Evolutionary conservation across 2,329 filamentous ascomycete species (phyloP).

Genomic region (Exutisphaerella laricina): DNA sequence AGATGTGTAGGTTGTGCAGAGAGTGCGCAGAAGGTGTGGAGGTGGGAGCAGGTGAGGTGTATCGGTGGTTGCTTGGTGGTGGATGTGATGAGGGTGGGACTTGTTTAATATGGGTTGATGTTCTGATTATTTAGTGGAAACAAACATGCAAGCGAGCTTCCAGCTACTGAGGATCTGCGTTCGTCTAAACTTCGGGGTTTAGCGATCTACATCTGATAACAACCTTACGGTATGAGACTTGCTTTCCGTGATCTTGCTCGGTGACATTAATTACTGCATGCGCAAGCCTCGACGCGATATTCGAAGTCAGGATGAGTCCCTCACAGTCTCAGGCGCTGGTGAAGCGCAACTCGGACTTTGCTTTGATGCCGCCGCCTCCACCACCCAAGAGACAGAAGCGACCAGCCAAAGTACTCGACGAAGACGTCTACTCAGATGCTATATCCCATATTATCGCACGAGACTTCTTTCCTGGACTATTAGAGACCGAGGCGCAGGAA

Average conservation of each 20-base stretch:
- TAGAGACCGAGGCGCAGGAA: slow-evolving; percentile 79
- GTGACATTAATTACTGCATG: no score
- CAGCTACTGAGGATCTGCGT: no score
- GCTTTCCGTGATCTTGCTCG: no score
- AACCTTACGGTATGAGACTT: no score
- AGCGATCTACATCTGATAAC: no score
- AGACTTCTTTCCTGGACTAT: slow-evolving; percentile 90
- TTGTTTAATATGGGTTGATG: no score
- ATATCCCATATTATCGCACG: slow-evolving; percentile 91
- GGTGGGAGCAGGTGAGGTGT: neutral
- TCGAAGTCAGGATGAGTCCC: slow-evolving; percentile 16
- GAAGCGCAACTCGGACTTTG: slow-evolving; percentile 59
- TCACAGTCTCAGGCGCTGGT: slow-evolving; percentile 55
- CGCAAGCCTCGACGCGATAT: no score
- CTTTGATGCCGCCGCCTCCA: slow-evolving; percentile 85
- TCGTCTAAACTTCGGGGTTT: no score
- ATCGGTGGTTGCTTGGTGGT: neutral
- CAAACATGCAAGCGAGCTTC: no score
- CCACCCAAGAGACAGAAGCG: slow-evolving; percentile 84
- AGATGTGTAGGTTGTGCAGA: slow-evolving; percentile 5
- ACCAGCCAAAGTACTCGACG: slow-evolving; percentile 79
- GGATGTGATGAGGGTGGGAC: no score
- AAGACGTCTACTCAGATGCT: slow-evolving; percentile 86
- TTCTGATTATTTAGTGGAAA: no score
- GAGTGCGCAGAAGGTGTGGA: neutral